Evolutionary conservation across 2,329 filamentous ascomycete genomes (phyloP).

Genomic region (Saccharata proteae): DNA sequence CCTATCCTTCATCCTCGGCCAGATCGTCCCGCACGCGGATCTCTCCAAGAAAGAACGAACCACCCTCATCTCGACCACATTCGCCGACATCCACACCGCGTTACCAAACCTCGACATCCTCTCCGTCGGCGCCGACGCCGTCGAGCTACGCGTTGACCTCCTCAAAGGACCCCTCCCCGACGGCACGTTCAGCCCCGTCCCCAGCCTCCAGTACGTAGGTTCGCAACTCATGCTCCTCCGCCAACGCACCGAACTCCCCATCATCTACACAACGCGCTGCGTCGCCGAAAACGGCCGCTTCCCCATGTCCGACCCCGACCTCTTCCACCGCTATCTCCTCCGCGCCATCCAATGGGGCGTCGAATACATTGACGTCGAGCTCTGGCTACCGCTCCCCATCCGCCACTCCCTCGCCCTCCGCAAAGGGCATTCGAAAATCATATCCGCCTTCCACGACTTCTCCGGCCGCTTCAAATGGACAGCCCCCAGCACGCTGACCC

Average conservation of each 20-base stretch:
- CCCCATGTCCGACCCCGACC: conserved; percentile 63
- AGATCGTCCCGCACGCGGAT: conserved; percentile 66
- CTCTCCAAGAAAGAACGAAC: conserved; percentile 67
- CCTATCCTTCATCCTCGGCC: conserved; percentile 66
- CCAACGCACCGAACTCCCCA: conserved; percentile 75
- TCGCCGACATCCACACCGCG: conserved; percentile 72
- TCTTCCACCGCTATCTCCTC: conserved; percentile 71
- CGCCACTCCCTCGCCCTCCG: conserved; percentile 53
- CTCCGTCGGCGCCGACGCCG: conserved; percentile 74
- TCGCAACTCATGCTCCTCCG: conserved; percentile 76
- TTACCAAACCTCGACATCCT: conserved; percentile 77
- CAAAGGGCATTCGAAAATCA: conserved; percentile 70
- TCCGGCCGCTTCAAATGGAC: conserved; percentile 77
- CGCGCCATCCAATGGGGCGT: conserved; percentile 80
- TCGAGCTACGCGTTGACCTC: conserved; percentile 75
- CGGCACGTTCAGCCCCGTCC: conserved; percentile 51
- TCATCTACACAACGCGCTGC: conserved; percentile 79
- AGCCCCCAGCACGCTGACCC: conserved; percentile 54
- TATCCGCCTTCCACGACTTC: conserved; percentile 87
- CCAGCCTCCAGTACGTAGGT: conserved; percentile 72
- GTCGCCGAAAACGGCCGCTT: conserved; percentile 73
- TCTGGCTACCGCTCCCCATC: conserved; percentile 73
- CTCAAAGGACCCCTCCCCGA: conserved; percentile 58
- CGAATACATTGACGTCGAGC: conserved; percentile 80
- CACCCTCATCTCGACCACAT: conserved; percentile 79